These are phyloP conservation scores for Geranium rotundifolium DNA, from an alignment of 345 rosid genomes.

Conservation along the genomic window DNA sequence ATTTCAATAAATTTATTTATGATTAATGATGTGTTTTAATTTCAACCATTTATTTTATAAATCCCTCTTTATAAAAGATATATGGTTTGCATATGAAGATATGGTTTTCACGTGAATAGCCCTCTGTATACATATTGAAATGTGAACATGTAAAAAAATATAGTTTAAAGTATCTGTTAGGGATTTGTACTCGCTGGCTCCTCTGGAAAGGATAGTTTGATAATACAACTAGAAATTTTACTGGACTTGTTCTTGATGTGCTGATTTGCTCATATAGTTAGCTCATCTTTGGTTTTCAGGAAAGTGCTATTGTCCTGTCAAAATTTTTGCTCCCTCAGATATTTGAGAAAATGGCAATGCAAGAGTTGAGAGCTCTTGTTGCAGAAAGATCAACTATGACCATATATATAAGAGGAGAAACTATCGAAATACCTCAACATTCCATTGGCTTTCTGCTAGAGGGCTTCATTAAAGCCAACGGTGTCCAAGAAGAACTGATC, in stretches of 20 bases:
- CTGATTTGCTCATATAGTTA: not conserved
- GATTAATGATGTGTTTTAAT: too few relatives aligned
- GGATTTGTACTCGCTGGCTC: not conserved
- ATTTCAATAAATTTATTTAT: too few relatives aligned
- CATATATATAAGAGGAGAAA: constrained; percentile 57
- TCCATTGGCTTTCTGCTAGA: constrained; percentile 68
- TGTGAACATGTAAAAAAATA: too few relatives aligned
- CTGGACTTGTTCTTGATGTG: not conserved
- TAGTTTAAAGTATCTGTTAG: not conserved
- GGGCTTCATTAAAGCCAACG: constrained; percentile 55
- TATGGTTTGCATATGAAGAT: too few relatives aligned
- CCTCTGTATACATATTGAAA: too few relatives aligned
- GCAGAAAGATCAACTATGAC: constrained; percentile 52
- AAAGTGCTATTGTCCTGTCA: constrained; percentile 70
- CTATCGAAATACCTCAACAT: constrained; percentile 44
- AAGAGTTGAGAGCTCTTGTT: constrained; percentile 64
- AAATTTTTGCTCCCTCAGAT: constrained; percentile 77
- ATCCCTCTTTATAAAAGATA: too few relatives aligned
- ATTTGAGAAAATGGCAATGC: constrained; percentile 73
- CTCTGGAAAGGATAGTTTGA: not conserved
- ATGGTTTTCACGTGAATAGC: too few relatives aligned
- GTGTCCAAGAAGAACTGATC: constrained; percentile 45
- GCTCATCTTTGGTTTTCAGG: constrained; percentile 29
- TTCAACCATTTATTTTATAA: too few relatives aligned
- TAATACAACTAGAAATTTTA: not conserved